Conservation (phyloP, 2,329 filamentous ascomycete species). For the Pezicula rhizophila region DNA sequence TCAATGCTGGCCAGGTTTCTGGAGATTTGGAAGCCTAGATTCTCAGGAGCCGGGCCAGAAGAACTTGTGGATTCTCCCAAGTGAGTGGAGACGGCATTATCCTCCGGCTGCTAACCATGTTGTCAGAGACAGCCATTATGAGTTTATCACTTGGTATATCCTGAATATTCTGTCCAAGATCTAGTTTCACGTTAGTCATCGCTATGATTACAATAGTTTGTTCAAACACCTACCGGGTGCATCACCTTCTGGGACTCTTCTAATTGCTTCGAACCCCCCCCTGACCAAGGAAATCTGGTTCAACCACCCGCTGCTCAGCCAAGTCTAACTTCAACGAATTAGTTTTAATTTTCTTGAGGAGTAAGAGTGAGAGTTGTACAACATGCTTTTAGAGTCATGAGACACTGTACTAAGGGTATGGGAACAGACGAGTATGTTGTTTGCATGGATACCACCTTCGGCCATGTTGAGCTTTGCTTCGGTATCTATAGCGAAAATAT, state of each 20-base stretch:
- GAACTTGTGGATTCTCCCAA: too few relatives aligned
- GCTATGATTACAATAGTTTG: neutral
- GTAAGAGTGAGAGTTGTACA: too few relatives aligned
- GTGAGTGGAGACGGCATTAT: slow-evolving; percentile 3
- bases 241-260: slow-evolving; percentile 8
- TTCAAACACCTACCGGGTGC: slow-evolving; percentile 6
- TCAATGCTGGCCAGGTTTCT: slow-evolving; percentile 4
- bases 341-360: too few relatives aligned
- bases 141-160: slow-evolving; percentile 15
- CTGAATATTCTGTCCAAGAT: slow-evolving; percentile 12
- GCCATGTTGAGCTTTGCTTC: slow-evolving; percentile 13
- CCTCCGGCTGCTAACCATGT: slow-evolving; percentile 13
- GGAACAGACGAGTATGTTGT: too few relatives aligned
- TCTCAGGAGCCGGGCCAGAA: neutral
- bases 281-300: slow-evolving; percentile 8
- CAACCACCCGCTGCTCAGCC: slow-evolving; percentile 1
- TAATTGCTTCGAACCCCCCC: slow-evolving; percentile 10
- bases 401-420: too few relatives aligned
- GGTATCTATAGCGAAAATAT: slow-evolving; percentile 16
- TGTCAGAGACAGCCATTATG: slow-evolving; percentile 15
- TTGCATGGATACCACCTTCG: slow-evolving; percentile 12
- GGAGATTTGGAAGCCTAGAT: slow-evolving; percentile 1
- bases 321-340: slow-evolving; percentile 4
- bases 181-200: neutral
- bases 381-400: too few relatives aligned